A percentile compares a stretch with the other conserved stretches of the same genome.
Evolutionary conservation across 148 eudicot genomes (phyloP).

Genomic region (Vaccinium darrowii): DNA sequence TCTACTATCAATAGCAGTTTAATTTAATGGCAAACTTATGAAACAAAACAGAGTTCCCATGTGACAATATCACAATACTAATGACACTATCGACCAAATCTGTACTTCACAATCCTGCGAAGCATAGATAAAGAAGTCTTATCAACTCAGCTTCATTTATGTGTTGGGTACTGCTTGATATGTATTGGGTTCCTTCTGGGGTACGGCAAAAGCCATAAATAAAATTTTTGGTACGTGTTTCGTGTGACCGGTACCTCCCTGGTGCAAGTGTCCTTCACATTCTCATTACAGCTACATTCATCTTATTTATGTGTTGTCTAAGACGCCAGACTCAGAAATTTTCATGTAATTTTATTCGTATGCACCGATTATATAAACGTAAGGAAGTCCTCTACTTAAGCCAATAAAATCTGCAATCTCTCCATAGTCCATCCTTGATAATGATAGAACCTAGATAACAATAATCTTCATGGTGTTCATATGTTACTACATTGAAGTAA

Average conservation of each 20-base stretch:
- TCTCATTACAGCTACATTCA: not conserved
- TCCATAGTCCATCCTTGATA: not conserved
- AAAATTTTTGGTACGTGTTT: not conserved
- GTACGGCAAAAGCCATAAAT: not conserved
- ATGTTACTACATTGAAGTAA: not conserved
- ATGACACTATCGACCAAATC: not conserved
- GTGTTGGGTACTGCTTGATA: not conserved
- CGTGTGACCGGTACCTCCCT: not conserved
- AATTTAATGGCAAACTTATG: not conserved
- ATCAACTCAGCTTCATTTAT: not conserved
- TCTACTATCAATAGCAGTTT: not conserved
- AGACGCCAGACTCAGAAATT: not conserved
- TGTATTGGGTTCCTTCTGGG: not conserved
- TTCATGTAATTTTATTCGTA: not conserved
- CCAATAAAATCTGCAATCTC: not conserved
- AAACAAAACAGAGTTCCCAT: not conserved
- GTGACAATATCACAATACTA: not conserved
- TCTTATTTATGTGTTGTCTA: not conserved
- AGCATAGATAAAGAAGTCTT: not conserved
- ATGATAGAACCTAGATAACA: not conserved
- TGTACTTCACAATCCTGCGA: not conserved
- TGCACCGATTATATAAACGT: not conserved
- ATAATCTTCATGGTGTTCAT: not conserved
- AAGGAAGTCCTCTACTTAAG: not conserved
- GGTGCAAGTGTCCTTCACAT: not conserved